phyloP scores from a whole-genome alignment of 192 early-diverging fungal species.

The Cetraspora pellucida region DNA sequence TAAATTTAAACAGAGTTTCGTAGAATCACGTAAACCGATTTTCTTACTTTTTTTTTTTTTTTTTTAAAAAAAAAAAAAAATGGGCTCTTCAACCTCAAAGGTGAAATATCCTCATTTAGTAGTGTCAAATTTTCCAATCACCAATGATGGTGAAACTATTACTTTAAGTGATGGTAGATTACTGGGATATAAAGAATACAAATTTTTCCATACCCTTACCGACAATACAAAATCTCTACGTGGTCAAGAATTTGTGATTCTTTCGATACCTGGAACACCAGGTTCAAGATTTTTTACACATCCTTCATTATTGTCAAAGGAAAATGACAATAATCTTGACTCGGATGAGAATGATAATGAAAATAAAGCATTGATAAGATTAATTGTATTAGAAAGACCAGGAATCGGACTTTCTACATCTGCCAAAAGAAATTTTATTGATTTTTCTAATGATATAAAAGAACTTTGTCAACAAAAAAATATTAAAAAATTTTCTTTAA shows the following conservation, averaged over 20 bases:
- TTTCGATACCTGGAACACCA: slow-evolving; percentile 31
- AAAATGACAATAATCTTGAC: background rate
- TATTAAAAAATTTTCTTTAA: slow-evolving; percentile 22
- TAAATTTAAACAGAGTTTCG: too few species aligned
- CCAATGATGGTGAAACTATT: slow-evolving; percentile 31
- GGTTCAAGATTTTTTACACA: slow-evolving; percentile 32
- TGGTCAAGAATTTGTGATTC: slow-evolving; percentile 22
- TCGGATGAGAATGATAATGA: background rate
- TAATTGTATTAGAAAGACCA: slow-evolving; percentile 35
- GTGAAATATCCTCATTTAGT: slow-evolving; percentile 24
- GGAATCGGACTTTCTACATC: slow-evolving; percentile 35
- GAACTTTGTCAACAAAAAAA: slow-evolving; percentile 30
- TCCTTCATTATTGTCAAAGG: slow-evolving; percentile 2
- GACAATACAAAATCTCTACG: background rate
- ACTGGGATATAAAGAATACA: slow-evolving; percentile 32
- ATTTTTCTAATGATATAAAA: slow-evolving; percentile 30
- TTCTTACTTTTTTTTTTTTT: too few species aligned
- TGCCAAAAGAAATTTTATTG: slow-evolving; percentile 27
- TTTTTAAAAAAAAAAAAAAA: too few species aligned
- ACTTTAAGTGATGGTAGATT: slow-evolving; percentile 18
- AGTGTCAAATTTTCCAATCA: slow-evolving; percentile 19
- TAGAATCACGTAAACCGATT: too few species aligned
- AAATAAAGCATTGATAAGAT: background rate
- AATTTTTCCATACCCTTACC: slow-evolving; percentile 9
- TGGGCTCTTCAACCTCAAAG: too few species aligned